Conservation (phyloP, 192 early-diverging fungal genomes). For the Geosiphon pyriformis region DNA sequence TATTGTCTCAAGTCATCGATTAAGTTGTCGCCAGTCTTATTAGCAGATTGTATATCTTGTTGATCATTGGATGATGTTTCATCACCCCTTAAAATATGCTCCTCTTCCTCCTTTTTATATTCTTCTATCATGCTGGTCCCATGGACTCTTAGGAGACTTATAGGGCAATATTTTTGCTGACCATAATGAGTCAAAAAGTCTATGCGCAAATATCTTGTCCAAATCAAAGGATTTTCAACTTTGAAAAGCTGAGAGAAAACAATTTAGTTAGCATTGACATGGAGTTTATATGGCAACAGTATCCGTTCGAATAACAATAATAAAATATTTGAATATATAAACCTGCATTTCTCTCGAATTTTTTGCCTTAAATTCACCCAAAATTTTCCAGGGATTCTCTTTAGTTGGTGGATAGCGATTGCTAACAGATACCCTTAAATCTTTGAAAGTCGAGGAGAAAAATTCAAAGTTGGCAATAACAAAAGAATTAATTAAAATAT, state of each 20-base stretch:
- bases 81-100: slow-evolving; percentile 25
- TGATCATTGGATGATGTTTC: slow-evolving; percentile 32
- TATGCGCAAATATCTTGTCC: slow-evolving; percentile 81
- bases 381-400: slow-evolving; percentile 66
- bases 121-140: slow-evolving; percentile 93
- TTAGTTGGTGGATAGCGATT: slow-evolving; percentile 71
- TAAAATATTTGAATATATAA: slow-evolving; percentile 5
- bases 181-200: slow-evolving; percentile 90
- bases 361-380: slow-evolving; percentile 79
- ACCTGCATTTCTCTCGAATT: slow-evolving; percentile 87
- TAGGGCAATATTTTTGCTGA: slow-evolving; percentile 88
- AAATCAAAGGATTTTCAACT: slow-evolving; percentile 66
- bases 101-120: slow-evolving; percentile 57
- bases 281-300: background rate
- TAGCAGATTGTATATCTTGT: slow-evolving; percentile 31
- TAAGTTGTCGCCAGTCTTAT: slow-evolving; percentile 23
- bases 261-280: background rate
- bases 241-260: slow-evolving; percentile 63
- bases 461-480: slow-evolving; percentile 94
- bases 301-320: background rate
- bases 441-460: slow-evolving; percentile 90
- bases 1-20: background rate
- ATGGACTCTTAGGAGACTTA: slow-evolving; percentile 80
- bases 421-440: slow-evolving; percentile 73
- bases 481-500: slow-evolving; percentile 85